These are phyloP conservation scores for Aspergillus hiratsukae DNA, from an alignment of 2,329 filamentous ascomycete genomes.

Conservation along the genomic window DNA sequence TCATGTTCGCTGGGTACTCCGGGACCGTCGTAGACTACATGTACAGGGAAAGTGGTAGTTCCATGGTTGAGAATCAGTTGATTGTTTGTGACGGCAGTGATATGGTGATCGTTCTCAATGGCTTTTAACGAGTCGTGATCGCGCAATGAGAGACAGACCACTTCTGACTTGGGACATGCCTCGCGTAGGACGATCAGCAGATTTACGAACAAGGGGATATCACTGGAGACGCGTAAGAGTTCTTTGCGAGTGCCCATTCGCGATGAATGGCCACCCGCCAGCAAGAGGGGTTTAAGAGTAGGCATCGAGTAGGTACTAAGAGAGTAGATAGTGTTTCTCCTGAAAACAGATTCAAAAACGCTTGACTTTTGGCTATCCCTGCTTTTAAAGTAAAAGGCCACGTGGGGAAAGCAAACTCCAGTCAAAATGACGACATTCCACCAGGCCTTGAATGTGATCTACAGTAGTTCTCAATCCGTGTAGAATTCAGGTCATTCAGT, in stretches of 20 bases:
- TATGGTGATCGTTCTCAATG: not conserved
- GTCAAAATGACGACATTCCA: not conserved
- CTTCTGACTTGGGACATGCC: not conserved
- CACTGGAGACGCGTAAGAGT: constrained; percentile 25
- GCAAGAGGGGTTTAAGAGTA: constrained; percentile 23
- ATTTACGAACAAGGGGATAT: constrained; percentile 24
- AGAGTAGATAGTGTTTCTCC: too few species aligned
- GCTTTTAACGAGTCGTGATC: not conserved
- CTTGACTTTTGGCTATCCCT: not conserved
- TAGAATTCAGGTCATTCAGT: not conserved
- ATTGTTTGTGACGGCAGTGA: not conserved
- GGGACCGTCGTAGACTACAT: not conserved
- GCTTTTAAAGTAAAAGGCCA: not conserved
- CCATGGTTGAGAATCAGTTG: not conserved
- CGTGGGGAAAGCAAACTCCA: not conserved
- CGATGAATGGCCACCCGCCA: constrained; percentile 30
- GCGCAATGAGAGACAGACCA: constrained; percentile 16
- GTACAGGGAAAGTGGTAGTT: not conserved
- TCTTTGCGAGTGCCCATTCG: constrained; percentile 30
- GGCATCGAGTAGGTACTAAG: not conserved
- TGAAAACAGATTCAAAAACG: too few species aligned
- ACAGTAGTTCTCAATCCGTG: not conserved
- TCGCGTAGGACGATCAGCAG: constrained; percentile 5
- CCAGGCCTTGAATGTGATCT: not conserved
- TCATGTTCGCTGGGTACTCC: not conserved